Percentiles rank a stretch among this genome's conserved stretches.
Evolutionary conservation across 2,329 filamentous ascomycete genomes (phyloP).

Genomic region (Ophiocordyceps polyrhachis-furcata): DNA sequence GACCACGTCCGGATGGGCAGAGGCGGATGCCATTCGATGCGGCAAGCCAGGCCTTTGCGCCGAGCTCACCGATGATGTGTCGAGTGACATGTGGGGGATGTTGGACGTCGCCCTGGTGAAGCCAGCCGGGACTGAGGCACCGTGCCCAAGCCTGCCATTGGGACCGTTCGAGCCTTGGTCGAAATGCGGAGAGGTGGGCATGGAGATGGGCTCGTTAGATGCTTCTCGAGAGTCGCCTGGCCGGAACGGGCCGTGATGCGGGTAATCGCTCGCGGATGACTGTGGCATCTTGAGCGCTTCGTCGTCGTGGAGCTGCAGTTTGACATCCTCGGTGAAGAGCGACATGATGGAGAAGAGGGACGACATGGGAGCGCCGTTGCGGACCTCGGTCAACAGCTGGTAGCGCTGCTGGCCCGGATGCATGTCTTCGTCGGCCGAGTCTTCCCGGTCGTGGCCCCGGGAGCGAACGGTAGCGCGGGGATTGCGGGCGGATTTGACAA

Average conservation of each 20-base stretch:
- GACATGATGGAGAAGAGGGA: constrained; percentile 95
- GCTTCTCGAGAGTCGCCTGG: constrained; percentile 2
- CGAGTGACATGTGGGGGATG: constrained; percentile 61
- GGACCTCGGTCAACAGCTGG: constrained; percentile 88
- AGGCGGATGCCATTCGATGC: constrained; percentile 38
- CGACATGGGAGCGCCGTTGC: constrained; percentile 96
- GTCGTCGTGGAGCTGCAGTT: constrained; percentile 56
- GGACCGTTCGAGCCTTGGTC: constrained; percentile 8
- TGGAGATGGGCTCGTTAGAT: constrained; percentile 8
- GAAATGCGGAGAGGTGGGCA: constrained; percentile 21
- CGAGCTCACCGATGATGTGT: constrained; percentile 17
- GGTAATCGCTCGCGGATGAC: constrained; percentile 9
- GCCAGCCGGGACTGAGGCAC: constrained; percentile 2
- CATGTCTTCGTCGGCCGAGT: constrained; percentile 49
- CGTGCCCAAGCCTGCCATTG: constrained; percentile 5
- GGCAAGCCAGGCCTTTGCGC: constrained; percentile 19
- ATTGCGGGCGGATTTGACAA: constrained; percentile 70
- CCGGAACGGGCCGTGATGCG: constrained; percentile 11
- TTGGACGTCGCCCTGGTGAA: constrained; percentile 16
- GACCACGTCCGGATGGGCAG: constrained; percentile 90
- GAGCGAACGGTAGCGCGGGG: constrained; percentile 15
- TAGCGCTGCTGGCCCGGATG: constrained; percentile 62
- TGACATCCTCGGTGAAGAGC: constrained; percentile 88
- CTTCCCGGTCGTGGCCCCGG: constrained; percentile 12
- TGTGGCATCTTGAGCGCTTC: constrained; percentile 9